Evolutionary conservation across 768 basidiomycete genomes (phyloP), one percentile per base, ranked within the genome.

Genomic region (Hericium erinaceus): DNA sequence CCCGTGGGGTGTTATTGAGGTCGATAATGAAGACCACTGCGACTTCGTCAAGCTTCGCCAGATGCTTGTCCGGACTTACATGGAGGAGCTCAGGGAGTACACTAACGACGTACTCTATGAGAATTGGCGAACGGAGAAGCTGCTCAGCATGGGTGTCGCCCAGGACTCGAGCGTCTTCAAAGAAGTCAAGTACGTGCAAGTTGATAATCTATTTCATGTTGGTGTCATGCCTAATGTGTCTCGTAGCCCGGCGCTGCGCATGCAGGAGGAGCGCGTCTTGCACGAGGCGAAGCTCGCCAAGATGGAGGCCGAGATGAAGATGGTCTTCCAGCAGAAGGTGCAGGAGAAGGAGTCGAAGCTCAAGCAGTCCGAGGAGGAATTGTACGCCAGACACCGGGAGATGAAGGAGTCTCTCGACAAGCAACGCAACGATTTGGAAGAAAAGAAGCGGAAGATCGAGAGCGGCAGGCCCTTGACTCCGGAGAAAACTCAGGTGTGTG

Each of bases 241-340:
- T 55, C 58, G 2, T 65, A 98, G 95, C 74, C 97, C 97, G 61
- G 95, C 95, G 52, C 91, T 89, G 58, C 89, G 93, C 73, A 82
- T 92, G 76, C 93, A 95, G 62, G 97, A 99, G 70, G 97, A 99
- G 70, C 90, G 97, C 57, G 79, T 92, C 54, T 73, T 98, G 68
- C 95, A 99, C 74, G 95, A 99, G 75, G 89, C 91, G 64, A 98
- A 98, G 73, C 83, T 99, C 56, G 83, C 92, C 57, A 99, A 99
- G 85, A 98, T 98, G 88, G 97, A 99, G 76, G 90, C 94, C 57
- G 97, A 98, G 80, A 99, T 99, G 97, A 98, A 98, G 84, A 93
- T 95, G 92, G 97, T 99, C 66, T 99, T 99, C 93, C 94, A 95
- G 70, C 97, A 98, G 75, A 99, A 99, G 73, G 97, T 99, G 56